Percentiles rank a stretch among this genome's conserved stretches.
Conservation (phyloP, 2,329 filamentous ascomycete species). For the Blumeria graminis region DNA sequence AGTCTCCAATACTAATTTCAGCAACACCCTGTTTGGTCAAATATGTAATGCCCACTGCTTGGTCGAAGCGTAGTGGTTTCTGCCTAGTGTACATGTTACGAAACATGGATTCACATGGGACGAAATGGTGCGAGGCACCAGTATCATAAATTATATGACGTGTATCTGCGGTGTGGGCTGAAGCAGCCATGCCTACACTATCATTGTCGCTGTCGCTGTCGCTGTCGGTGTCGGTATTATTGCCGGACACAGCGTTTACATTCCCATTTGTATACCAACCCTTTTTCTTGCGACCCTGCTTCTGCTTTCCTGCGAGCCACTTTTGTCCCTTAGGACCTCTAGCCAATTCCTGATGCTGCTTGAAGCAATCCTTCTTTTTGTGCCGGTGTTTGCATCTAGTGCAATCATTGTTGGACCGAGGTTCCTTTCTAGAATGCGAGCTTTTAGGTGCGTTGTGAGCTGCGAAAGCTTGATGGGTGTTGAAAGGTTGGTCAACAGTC, state of each 20-base stretch:
- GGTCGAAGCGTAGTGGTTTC: neutral
- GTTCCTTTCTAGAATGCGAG: too few species aligned
- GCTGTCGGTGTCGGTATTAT: neutral
- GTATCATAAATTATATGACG: neutral
- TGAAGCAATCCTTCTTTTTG: neutral
- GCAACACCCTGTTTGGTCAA: neutral
- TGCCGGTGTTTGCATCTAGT: neutral
- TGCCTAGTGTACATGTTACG: neutral
- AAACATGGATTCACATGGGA: neutral
- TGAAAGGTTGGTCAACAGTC: neutral
- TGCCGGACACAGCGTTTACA: neutral
- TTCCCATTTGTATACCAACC: neutral
- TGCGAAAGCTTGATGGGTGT: neutral
- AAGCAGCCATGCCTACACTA: neutral
- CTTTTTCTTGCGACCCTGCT: neutral
- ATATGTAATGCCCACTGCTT: neutral
- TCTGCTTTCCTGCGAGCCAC: neutral
- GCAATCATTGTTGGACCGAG: neutral
- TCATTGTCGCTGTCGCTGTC: neutral
- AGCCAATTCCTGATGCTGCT: neutral
- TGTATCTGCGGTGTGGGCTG: neutral
- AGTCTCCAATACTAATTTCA: neutral
- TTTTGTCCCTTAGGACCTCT: neutral
- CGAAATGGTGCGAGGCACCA: slow-evolving; percentile 1
- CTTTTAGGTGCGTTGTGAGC: neutral